Conservation (phyloP, 352 stramenopile genomes). For the Pythium rishiriense region DNA sequence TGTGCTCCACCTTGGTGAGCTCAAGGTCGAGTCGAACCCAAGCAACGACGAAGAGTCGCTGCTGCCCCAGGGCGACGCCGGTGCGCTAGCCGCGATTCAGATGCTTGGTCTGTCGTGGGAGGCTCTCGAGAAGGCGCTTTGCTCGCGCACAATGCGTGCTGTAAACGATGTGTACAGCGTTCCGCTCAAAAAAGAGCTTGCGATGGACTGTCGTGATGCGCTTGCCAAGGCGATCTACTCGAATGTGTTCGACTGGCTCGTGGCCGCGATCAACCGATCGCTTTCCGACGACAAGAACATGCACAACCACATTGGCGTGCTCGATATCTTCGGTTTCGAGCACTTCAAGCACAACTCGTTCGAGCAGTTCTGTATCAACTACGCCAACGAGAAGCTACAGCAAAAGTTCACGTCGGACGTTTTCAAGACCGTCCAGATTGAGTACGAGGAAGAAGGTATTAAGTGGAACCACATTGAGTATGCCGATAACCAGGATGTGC, state of each 20-base stretch:
- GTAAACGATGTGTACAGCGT: conserved; percentile 56
- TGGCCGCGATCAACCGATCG: conserved; percentile 91
- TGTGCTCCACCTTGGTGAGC: conserved; percentile 95
- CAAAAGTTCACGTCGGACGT: conserved; percentile 93
- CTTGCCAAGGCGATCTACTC: conserved; percentile 94
- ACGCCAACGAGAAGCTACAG: conserved; percentile 82
- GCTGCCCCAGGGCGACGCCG: conserved; percentile 47
- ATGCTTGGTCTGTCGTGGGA: conserved; percentile 91
- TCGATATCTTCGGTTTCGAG: conserved; percentile 99
- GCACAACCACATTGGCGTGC: conserved; percentile 90
- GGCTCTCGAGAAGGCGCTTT: conserved; percentile 91
- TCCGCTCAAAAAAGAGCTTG: conserved; percentile 61
- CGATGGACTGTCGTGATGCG: conserved; percentile 84
- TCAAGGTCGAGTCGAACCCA: conserved; percentile 75
- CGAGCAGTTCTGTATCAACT: conserved; percentile 86
- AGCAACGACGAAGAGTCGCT: conserved; percentile 79
- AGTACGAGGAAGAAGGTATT: conserved; percentile 96
- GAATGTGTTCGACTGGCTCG: conserved; percentile 92
- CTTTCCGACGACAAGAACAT: conserved; percentile 78
- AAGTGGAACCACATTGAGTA: conserved; percentile 91
- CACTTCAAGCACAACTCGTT: conserved; percentile 96
- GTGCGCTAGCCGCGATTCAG: conserved; percentile 54
- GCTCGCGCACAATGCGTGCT: conserved; percentile 85
- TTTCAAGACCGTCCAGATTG: conserved; percentile 94
- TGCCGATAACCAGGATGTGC: conserved; percentile 88